Conservation (phyloP, 176 grass and related monocot species). For the Lolium rigidum region DNA sequence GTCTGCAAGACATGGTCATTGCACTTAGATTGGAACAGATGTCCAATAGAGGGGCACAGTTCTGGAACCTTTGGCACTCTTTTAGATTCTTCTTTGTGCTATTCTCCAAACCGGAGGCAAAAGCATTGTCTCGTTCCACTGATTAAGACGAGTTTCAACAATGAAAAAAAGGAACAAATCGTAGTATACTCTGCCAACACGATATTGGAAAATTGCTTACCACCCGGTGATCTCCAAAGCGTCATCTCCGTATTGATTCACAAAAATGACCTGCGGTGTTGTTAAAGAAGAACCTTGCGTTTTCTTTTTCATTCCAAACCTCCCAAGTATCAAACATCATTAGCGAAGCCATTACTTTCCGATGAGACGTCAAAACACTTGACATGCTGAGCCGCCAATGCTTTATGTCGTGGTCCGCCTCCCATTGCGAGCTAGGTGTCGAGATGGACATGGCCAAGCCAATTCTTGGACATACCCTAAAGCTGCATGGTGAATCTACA, state of each 20-base stretch:
- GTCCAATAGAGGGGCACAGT: background rate
- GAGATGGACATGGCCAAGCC: background rate
- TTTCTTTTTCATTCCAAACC: background rate
- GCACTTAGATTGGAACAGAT: conserved; percentile 34
- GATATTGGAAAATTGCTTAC: background rate
- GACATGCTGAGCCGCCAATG: background rate
- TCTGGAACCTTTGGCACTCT: background rate
- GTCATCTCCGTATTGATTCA: background rate
- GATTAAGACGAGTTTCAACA: background rate
- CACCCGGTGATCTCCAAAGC: background rate
- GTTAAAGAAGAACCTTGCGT: background rate
- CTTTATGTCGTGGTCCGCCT: background rate
- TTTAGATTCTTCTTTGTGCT: background rate
- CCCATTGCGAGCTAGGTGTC: background rate
- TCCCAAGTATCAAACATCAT: background rate
- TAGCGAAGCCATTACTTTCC: background rate
- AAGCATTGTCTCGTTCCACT: background rate
- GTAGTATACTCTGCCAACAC: background rate
- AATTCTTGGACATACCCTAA: background rate
- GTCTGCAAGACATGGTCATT: conserved; percentile 1
- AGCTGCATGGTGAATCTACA: background rate
- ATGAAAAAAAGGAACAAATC: background rate
- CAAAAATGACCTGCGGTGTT: background rate
- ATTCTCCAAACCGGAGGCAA: background rate
- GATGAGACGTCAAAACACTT: background rate